These are phyloP conservation scores for Geosmithia putterillii DNA, from an alignment of 2,329 filamentous ascomycete genomes.

Conservation along the genomic window DNA sequence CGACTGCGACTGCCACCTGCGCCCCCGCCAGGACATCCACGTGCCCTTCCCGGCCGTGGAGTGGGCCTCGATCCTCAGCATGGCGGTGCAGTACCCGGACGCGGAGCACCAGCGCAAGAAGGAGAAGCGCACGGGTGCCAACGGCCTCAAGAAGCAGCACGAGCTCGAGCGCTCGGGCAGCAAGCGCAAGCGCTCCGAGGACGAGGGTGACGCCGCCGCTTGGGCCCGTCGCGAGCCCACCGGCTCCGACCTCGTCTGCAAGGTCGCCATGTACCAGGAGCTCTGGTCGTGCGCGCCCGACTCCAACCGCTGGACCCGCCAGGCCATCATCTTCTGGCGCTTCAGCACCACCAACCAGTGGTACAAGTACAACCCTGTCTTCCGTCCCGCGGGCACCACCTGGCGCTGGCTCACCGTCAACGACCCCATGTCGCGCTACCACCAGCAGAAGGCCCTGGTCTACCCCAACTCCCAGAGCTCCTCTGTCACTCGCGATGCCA, in stretches of 20 bases:
- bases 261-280: conserved; percentile 57
- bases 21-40: conserved; percentile 34
- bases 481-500: conserved; percentile 23
- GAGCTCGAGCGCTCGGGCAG: conserved; percentile 19
- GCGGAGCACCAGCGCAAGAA: conserved; percentile 24
- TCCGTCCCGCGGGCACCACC: conserved; percentile 39
- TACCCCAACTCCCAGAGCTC: conserved; percentile 13
- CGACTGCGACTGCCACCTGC: conserved; percentile 36
- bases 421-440: conserved; percentile 45
- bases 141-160: conserved; percentile 16
- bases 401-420: conserved; percentile 52
- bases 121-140: conserved; percentile 21
- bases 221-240: conserved; percentile 27
- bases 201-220: conserved; percentile 25
- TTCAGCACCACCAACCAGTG: conserved; percentile 43
- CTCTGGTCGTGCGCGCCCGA: conserved; percentile 43
- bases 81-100: conserved; percentile 39
- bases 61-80: conserved; percentile 47
- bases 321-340: conserved; percentile 50
- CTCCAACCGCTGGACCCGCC: conserved; percentile 38
- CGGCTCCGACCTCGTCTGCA: conserved; percentile 43
- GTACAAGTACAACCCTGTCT: conserved; percentile 33
- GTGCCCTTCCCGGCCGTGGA: conserved; percentile 46
- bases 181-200: conserved; percentile 26
- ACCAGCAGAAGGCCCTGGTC: conserved; percentile 35